These are phyloP conservation scores for Primulina tabacum DNA, from an alignment of 257 asterid species.

Conservation along the genomic window DNA sequence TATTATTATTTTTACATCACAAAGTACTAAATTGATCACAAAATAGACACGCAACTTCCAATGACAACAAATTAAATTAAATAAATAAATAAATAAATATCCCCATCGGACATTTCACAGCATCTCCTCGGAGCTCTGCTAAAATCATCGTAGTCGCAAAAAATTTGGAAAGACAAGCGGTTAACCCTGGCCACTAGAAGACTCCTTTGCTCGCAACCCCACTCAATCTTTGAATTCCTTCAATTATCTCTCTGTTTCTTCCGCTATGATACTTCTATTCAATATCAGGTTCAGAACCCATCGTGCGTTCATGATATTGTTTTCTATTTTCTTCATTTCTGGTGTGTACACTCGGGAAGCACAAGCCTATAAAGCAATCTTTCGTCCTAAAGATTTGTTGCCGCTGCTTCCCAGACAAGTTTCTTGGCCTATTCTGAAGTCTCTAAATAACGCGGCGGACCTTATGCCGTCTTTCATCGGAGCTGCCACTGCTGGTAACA, in stretches of 20 bases:
- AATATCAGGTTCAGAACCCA: conserved; percentile 24
- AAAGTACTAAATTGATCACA: no score
- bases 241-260: neutral
- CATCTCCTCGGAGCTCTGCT: neutral
- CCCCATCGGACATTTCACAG: neutral
- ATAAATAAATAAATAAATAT: no score
- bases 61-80: no score
- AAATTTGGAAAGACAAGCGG: no score
- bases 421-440: conserved; percentile 64
- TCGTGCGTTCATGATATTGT: conserved; percentile 21
- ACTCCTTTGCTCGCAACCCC: neutral
- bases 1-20: no score
- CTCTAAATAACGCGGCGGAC: conserved; percentile 61
- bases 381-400: conserved; percentile 53
- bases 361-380: conserved; percentile 43
- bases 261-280: conserved; percentile 29
- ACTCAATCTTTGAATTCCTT: neutral
- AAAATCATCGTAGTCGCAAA: no score
- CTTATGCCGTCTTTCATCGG: conserved; percentile 79
- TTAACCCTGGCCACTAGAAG: neutral
- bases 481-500: conserved; percentile 41
- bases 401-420: conserved; percentile 72
- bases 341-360: conserved; percentile 21
- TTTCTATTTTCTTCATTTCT: conserved; percentile 28
- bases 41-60: no score